These are phyloP conservation scores for Barnettozyma hawaiiensis DNA, from an alignment of 1,139 yeast species.

Conservation along the genomic window DNA sequence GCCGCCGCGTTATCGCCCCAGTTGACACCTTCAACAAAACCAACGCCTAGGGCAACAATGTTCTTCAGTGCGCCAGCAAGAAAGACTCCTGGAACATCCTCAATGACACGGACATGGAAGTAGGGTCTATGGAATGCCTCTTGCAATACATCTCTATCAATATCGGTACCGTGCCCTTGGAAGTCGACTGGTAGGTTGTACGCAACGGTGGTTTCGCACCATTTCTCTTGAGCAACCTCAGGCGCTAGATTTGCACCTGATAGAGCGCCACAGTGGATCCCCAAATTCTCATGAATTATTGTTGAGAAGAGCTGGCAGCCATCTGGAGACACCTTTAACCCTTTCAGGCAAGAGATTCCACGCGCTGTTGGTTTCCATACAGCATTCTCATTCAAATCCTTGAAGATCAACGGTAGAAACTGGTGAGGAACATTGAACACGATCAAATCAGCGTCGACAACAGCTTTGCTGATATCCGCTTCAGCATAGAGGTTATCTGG, in stretches of 20 bases:
- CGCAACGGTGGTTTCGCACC: conserved; percentile 89
- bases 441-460: conserved; percentile 64
- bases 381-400: conserved; percentile 54
- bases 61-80: conserved; percentile 88
- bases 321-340: conserved; percentile 68
- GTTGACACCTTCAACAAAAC: conserved; percentile 85
- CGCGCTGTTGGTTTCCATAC: conserved; percentile 57
- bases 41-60: conserved; percentile 84
- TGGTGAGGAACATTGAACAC: conserved; percentile 89
- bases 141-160: conserved; percentile 55
- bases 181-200: conserved; percentile 63
- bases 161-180: conserved; percentile 62
- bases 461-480: conserved; percentile 69
- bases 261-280: conserved; percentile 80
- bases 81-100: conserved; percentile 78
- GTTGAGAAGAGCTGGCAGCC: conserved; percentile 74
- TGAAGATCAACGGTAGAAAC: conserved; percentile 65
- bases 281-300: conserved; percentile 63
- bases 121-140: conserved; percentile 82
- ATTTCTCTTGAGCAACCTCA: conserved; percentile 81
- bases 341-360: conserved; percentile 85
- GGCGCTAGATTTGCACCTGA: conserved; percentile 89
- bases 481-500: conserved; percentile 74
- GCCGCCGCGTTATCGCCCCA: conserved; percentile 96
- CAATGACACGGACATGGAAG: conserved; percentile 79